Base-by-base conservation (phyloP, 1,284 basidiomycete genomes). In the Rhodofomes roseus region DNA sequence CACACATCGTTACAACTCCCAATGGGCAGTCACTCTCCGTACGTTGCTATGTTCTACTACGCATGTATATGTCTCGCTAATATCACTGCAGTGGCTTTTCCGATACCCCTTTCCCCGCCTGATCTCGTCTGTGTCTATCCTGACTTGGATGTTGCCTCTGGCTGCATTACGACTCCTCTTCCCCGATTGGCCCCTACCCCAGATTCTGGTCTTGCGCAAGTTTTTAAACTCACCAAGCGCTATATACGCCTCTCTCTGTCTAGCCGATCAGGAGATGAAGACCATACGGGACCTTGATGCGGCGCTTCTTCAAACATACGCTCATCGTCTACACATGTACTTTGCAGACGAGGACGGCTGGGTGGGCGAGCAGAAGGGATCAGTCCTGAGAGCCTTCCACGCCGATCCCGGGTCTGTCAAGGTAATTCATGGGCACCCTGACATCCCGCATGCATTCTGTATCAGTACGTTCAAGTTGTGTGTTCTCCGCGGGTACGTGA, bases 261-360 rank as follows among this genome's bases (percentile, higher is more conserved):
- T 88, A 81, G 85, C 84, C 1, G 66, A 83, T 56, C 81, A 86
- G 37, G 86, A 89, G 68, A 88, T 88, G 84, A 67, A 73, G 12
- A 74, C 66, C 2, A 83, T 90, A 56, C 73, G 70, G 29, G 79
- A 75, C 20, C 70, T 83, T 11, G 85, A 88, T 60, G 57, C 68
- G 4, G 62, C 63, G 2, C 65, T 82, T 37, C 69, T 87, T 11
- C 65, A 73, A 22, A 65, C 71, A 43, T 66, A 81, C 63, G 70
- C 66, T 39, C 62, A 79, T 44, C 70, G 70, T 11, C 63, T 87
- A 18, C 80, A 76, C 68, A 68, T 87, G 29, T 86, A 80, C 66
- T 85, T 82, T 68, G 85, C 80, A 2, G 74, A 80, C 43, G 48
- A 70, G 6, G 86, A 88, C 67, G 76, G 77, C 57, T 89, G 86